Evolutionary conservation across 148 eudicot genomes (phyloP).

Genomic region (Dianthus caryophyllus): DNA sequence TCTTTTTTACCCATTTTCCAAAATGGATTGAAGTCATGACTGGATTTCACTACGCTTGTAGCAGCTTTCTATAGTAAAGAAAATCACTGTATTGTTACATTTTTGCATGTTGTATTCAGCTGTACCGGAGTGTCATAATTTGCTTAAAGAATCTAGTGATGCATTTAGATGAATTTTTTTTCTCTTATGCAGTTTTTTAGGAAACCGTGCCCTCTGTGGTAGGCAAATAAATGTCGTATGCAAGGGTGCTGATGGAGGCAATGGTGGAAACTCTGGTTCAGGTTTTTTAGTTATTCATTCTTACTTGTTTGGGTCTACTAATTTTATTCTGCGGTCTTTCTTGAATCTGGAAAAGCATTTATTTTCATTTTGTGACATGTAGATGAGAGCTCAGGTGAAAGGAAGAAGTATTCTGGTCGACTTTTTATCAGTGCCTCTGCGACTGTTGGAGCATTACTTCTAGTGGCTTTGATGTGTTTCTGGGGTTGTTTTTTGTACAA

Average conservation of each 20-base stretch:
- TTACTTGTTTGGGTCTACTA: background rate
- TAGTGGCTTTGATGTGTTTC: conserved; percentile 97
- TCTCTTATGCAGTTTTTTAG: conserved; percentile 57
- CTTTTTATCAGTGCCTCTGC: conserved; percentile 90
- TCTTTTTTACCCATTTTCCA: background rate
- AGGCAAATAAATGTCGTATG: conserved; percentile 53
- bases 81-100: background rate
- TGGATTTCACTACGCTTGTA: background rate
- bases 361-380: conserved; percentile 18
- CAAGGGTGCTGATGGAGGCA: conserved; percentile 45
- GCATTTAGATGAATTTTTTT: background rate
- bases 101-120: background rate
- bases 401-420: conserved; percentile 70
- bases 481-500: conserved; percentile 98
- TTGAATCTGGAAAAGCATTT: background rate
- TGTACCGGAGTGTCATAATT: background rate
- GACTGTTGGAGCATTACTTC: conserved; percentile 88
- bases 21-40: background rate
- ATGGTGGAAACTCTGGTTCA: conserved; percentile 38
- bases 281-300: conserved; percentile 32
- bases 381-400: conserved; percentile 42
- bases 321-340: background rate
- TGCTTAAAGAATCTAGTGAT: background rate
- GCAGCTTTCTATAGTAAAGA: background rate
- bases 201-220: conserved; percentile 83